A percentile compares a stretch with the other conserved stretches of the same genome.
These are phyloP conservation scores for Mycena chlorophos DNA, from an alignment of 768 basidiomycete genomes.

Conservation along the genomic window DNA sequence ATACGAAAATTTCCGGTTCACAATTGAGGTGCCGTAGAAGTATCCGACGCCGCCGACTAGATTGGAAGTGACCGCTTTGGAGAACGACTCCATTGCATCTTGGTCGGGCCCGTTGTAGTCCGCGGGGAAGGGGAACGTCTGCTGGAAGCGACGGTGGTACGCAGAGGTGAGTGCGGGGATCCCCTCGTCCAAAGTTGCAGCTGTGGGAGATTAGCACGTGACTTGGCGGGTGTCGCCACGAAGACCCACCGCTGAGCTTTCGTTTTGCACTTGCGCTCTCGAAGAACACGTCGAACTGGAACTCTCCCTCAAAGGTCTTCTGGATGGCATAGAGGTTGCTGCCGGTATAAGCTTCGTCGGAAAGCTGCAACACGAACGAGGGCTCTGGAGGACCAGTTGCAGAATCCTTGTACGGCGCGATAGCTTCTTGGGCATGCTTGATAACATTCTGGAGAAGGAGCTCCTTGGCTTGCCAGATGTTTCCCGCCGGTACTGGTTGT, in stretches of 20 bases:
- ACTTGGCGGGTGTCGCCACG: background rate
- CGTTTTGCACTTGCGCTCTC: constrained; percentile 72
- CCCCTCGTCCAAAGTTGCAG: constrained; percentile 62
- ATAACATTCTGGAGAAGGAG: constrained; percentile 61
- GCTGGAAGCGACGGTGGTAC: constrained; percentile 67
- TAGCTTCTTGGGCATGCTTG: constrained; percentile 52
- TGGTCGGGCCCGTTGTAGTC: constrained; percentile 51
- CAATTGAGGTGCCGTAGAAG: constrained; percentile 88
- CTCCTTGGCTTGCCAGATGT: constrained; percentile 86
- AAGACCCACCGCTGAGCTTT: constrained; percentile 55
- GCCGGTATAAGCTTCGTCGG: constrained; percentile 68
- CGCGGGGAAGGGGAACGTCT: constrained; percentile 66
- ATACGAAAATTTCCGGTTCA: constrained; percentile 81
- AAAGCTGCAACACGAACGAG: constrained; percentile 72
- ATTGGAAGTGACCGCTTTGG: constrained; percentile 87
- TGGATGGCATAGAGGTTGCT: constrained; percentile 89
- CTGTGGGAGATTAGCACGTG: constrained; percentile 38
- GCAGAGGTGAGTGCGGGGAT: constrained; percentile 62
- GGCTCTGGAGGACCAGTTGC: constrained; percentile 65
- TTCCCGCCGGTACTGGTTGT: constrained; percentile 55
- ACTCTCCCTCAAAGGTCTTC: constrained; percentile 79
- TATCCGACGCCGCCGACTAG: constrained; percentile 93
- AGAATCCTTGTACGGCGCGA: constrained; percentile 55
- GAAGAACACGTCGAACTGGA: constrained; percentile 88
- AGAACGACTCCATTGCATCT: constrained; percentile 64